phyloP scores from a whole-genome alignment of 164 flowering plant species.

The Vitis riparia region DNA sequence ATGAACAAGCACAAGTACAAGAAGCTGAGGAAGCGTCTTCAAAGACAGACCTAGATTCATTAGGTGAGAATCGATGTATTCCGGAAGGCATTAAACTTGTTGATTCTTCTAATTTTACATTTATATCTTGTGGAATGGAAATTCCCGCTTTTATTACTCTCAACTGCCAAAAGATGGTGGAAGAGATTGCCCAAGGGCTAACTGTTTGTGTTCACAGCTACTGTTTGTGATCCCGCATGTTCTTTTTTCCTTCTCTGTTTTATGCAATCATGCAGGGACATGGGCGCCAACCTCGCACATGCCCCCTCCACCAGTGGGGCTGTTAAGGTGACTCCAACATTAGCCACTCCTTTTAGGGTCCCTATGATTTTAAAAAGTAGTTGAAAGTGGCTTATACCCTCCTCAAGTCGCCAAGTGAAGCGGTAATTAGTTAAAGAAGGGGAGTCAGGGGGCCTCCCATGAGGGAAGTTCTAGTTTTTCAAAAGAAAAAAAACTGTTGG shows the following conservation, averaged over 20 bases:
- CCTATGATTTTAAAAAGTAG: too few species aligned
- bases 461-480: too few species aligned
- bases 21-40: conserved; percentile 63
- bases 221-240: background rate
- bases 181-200: background rate
- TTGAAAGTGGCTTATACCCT: too few species aligned
- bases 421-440: too few species aligned
- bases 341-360: too few species aligned
- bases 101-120: background rate
- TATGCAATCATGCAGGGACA: too few species aligned
- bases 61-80: conserved; percentile 17
- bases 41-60: conserved; percentile 35
- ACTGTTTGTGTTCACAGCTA: background rate
- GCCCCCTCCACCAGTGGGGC: too few species aligned
- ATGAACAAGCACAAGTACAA: conserved; percentile 81
- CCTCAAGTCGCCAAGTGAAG: too few species aligned
- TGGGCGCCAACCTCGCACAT: too few species aligned
- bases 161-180: background rate
- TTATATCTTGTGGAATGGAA: background rate
- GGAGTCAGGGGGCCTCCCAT: too few species aligned
- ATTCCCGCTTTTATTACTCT: background rate
- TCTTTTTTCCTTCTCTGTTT: background rate
- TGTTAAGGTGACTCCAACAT: too few species aligned
- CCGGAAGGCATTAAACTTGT: background rate
- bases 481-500: too few species aligned